Evolutionary conservation across 129 eudicot species (phyloP).

Genomic region (Smallanthus sonchifolius): DNA sequence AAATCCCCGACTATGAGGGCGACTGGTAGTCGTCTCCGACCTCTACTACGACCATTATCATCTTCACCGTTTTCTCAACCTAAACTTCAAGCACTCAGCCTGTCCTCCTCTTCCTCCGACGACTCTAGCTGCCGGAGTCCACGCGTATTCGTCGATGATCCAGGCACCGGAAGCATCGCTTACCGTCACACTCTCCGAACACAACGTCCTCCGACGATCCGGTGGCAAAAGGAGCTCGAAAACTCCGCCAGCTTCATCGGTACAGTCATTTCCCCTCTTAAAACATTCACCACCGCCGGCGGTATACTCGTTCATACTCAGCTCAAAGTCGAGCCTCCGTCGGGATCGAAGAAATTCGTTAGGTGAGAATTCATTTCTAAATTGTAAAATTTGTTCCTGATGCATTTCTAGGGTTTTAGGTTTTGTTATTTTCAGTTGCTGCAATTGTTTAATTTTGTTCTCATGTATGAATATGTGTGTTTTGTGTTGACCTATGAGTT

Average conservation of each 20-base stretch:
- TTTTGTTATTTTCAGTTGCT: neutral
- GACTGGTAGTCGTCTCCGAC: neutral
- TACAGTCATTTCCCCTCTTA: slow-evolving; percentile 30
- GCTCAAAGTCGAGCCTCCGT: slow-evolving; percentile 35
- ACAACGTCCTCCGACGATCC: slow-evolving; percentile 54
- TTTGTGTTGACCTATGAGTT: neutral
- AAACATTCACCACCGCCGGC: neutral
- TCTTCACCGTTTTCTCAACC: neutral
- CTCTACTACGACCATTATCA: neutral
- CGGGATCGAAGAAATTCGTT: slow-evolving; percentile 17
- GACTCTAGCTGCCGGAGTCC: neutral
- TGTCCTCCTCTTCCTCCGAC: slow-evolving; percentile 19
- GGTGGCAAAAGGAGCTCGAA: slow-evolving; percentile 8
- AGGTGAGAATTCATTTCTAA: slow-evolving; percentile 27
- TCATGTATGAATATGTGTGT: neutral
- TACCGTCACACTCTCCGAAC: slow-evolving; percentile 50
- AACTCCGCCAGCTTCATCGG: slow-evolving; percentile 71
- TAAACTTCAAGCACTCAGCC: slow-evolving; percentile 3
- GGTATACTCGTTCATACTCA: slow-evolving; percentile 27
- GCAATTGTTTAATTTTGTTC: neutral
- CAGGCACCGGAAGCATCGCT: slow-evolving; percentile 26
- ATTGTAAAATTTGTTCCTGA: neutral
- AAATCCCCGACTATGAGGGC: slow-evolving; percentile 20
- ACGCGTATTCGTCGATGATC: slow-evolving; percentile 9
- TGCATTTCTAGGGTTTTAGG: neutral